Evolutionary conservation across 2,329 filamentous ascomycete genomes (phyloP), one percentile per base, ranked within the genome.

Genomic region (Pyricularia pennisetigena): DNA sequence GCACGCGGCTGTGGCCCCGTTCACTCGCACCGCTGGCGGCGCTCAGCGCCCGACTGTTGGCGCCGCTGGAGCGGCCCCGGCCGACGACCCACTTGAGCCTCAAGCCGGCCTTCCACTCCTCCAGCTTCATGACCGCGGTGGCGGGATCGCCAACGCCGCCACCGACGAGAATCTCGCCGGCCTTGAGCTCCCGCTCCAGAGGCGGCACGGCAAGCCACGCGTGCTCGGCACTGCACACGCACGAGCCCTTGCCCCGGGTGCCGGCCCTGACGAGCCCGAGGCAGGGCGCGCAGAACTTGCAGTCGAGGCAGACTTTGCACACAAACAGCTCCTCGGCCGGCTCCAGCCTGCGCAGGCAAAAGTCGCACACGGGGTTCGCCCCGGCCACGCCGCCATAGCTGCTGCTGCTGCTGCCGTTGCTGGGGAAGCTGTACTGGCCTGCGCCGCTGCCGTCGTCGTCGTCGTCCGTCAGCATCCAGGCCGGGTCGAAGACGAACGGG

Each of bases 291-390:
- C 66, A 67, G 30, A 62, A 62, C 32, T 61, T 30, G 59, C 30
- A 49, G 16, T 67, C 66, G 16, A 67, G 32, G 54, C 66, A 67
- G 8, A 67, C 57, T 59, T 67, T 67, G 66, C 66, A 67, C 32
- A 67, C 32, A 9, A 29, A 30, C 12, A 67, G 30, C 59, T 67
- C 66, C 26, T 63, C 32, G 5, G 24, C 66, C n/a, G 66, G 66
- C 24, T 61, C 16, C 23, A 67, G 66, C 23, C 30, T 62, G 6
- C 66, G 29, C 24, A 67, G 66, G 26, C 66, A 67, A 61, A 49
- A 24, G 54, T 67, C 66, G 54, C 66, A 67, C 10, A 62, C 35
- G 3, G 59, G 66, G 49, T 35, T 23, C 4, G 54, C 29, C 4
- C 57, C 54, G 14, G 54, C 66, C 7, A 57, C 63, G 63, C 63